These are phyloP conservation scores for Phyllosticta citriasiana DNA, from an alignment of 2,329 filamentous ascomycete species.

Conservation along the genomic window DNA sequence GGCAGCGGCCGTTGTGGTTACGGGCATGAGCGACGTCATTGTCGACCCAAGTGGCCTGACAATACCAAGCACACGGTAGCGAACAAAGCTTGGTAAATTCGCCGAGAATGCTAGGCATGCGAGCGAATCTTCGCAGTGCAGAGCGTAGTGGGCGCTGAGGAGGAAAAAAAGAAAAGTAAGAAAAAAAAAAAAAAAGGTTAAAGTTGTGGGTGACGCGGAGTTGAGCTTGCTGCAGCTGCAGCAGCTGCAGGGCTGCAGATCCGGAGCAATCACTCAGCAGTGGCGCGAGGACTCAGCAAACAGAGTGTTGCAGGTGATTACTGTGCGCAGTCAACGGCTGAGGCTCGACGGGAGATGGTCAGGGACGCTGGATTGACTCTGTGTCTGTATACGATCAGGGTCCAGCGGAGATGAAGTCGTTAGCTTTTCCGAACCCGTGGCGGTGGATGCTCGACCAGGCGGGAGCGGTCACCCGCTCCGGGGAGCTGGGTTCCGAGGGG, in stretches of 20 bases:
- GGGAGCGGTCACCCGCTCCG: neutral
- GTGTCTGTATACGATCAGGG: too few species aligned
- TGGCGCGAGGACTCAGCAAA: neutral
- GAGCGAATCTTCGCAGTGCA: neutral
- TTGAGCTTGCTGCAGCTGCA: neutral
- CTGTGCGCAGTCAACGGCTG: neutral
- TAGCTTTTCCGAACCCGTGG: neutral
- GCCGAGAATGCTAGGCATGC: constrained; percentile 36
- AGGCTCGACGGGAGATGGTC: neutral
- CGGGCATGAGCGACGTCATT: neutral
- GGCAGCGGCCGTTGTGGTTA: neutral
- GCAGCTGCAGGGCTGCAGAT: neutral
- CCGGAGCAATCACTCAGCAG: neutral
- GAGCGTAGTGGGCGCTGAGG: neutral
- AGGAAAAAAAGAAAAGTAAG: too few species aligned
- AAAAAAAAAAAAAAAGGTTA: neutral
- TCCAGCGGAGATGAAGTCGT: neutral
- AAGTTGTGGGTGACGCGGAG: neutral
- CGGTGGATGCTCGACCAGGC: neutral
- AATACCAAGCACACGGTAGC: constrained; percentile 34
- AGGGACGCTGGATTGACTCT: neutral
- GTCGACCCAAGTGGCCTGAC: constrained; percentile 45
- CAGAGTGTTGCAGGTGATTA: neutral
- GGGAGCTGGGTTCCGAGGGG: neutral
- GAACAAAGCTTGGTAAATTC: constrained; percentile 48